Evolutionary conservation across 2,329 filamentous ascomycete species (phyloP).

Genomic region (Periglandula ipomoeae): DNA sequence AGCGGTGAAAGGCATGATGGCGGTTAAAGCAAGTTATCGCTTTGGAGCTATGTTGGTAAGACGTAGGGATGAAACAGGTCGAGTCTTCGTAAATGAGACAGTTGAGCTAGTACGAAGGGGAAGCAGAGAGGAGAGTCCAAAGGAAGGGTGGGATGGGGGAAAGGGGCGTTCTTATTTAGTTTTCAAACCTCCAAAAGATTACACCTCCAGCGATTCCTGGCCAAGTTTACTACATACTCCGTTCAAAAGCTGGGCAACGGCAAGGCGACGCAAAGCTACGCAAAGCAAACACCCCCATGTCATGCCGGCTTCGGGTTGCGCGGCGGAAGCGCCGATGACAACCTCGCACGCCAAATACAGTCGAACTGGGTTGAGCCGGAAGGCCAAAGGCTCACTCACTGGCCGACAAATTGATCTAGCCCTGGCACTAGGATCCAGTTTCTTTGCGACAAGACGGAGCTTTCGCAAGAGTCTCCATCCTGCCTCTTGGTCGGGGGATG

Average conservation of each 20-base stretch:
- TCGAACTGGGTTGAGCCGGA: background rate
- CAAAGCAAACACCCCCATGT: background rate
- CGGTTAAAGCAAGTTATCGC: slow-evolving; percentile 8
- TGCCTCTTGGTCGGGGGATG: background rate
- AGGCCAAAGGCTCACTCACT: background rate
- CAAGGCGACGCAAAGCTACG: background rate
- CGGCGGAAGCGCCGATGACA: slow-evolving; percentile 1
- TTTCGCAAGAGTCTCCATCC: background rate
- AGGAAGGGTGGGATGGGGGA: background rate
- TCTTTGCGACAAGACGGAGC: background rate
- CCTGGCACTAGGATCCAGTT: background rate
- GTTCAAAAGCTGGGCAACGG: background rate
- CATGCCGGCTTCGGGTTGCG: background rate
- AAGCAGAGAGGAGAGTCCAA: background rate
- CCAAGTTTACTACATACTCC: background rate
- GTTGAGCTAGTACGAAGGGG: background rate
- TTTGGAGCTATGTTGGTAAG: background rate
- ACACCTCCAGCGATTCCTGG: background rate
- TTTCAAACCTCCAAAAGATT: background rate
- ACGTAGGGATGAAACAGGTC: background rate
- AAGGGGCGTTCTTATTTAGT: slow-evolving; percentile 1
- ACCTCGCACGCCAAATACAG: background rate
- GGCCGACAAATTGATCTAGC: background rate
- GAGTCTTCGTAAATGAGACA: background rate
- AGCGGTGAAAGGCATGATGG: slow-evolving; percentile 49